These are phyloP conservation scores for Tolypocladium tundrense DNA, from an alignment of 2,329 filamentous ascomycete species.

Conservation along the genomic window DNA sequence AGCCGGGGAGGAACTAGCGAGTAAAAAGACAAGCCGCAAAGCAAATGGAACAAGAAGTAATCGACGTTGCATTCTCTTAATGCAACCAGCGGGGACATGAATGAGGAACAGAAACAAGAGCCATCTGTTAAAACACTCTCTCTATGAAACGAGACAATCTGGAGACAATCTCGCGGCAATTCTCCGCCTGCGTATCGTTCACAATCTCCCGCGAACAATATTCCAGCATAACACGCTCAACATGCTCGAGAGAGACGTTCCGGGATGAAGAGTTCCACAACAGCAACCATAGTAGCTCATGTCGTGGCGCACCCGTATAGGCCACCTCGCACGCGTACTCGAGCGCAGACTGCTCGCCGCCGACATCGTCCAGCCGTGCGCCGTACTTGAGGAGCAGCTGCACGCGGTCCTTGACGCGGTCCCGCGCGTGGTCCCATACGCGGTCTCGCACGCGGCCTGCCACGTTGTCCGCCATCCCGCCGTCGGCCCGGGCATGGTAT, in stretches of 20 bases:
- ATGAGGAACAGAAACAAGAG: not conserved
- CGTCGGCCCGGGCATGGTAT: not conserved
- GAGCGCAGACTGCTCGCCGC: not conserved
- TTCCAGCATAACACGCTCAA: not conserved
- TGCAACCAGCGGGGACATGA: not conserved
- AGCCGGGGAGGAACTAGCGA: no score
- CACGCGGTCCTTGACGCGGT: not conserved
- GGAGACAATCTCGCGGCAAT: not conserved
- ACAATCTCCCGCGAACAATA: not conserved
- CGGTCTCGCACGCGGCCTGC: not conserved
- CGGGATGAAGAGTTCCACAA: not conserved
- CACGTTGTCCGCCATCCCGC: not conserved
- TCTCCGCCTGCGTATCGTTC: not conserved
- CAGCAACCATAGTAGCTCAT: not conserved
- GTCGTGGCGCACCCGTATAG: not conserved
- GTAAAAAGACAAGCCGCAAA: no score
- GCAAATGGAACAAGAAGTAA: no score
- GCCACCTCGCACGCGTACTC: not conserved
- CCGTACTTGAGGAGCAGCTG: not conserved
- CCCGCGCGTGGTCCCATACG: not conserved
- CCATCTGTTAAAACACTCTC: not conserved
- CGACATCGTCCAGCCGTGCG: not conserved
- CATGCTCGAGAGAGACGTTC: not conserved
- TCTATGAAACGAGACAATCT: not conserved
- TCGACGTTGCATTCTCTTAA: no score